Conservation (phyloP, 1,284 basidiomycete genomes). For the Malassezia nana region DNA sequence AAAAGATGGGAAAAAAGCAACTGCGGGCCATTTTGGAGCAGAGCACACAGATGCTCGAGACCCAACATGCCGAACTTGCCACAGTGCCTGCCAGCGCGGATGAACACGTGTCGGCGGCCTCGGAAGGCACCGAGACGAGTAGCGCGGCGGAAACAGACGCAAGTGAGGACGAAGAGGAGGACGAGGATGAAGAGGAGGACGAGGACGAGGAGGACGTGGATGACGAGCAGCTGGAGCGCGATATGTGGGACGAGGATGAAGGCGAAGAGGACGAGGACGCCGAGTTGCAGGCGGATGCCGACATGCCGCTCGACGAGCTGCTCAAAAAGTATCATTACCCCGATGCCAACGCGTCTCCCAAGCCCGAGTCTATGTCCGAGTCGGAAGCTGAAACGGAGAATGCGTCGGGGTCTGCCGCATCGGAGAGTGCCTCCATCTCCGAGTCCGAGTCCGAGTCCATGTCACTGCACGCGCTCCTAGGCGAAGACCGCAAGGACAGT, state of each 20-base stretch:
- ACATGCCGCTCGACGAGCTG: constrained; percentile 54
- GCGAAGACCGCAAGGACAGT: background rate
- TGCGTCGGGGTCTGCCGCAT: background rate
- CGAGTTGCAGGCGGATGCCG: constrained; percentile 52
- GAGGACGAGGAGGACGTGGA: constrained; percentile 1
- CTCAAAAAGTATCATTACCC: constrained; percentile 52
- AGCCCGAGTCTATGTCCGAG: constrained; percentile 3
- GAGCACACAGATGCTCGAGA: constrained; percentile 74
- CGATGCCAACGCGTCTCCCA: constrained; percentile 15
- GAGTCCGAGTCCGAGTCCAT: constrained; percentile 22
- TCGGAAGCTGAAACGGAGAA: background rate
- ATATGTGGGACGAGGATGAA: constrained; percentile 44
- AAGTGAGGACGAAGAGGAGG: background rate
- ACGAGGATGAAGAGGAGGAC: background rate
- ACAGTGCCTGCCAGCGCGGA: too few relatives aligned
- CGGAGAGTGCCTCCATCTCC: constrained; percentile 6
- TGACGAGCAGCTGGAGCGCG: constrained; percentile 34
- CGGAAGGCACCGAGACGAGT: too few relatives aligned
- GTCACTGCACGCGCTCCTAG: background rate
- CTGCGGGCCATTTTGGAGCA: constrained; percentile 81
- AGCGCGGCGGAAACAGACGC: background rate
- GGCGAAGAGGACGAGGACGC: constrained; percentile 53
- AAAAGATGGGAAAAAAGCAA: constrained; percentile 66
- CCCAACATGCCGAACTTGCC: constrained; percentile 51
- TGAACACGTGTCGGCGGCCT: too few relatives aligned